Percentiles rank a stretch among this genome's conserved stretches.
phyloP scores from a whole-genome alignment of 352 stramenopile species.

The Globisporangium mamillatum region DNA sequence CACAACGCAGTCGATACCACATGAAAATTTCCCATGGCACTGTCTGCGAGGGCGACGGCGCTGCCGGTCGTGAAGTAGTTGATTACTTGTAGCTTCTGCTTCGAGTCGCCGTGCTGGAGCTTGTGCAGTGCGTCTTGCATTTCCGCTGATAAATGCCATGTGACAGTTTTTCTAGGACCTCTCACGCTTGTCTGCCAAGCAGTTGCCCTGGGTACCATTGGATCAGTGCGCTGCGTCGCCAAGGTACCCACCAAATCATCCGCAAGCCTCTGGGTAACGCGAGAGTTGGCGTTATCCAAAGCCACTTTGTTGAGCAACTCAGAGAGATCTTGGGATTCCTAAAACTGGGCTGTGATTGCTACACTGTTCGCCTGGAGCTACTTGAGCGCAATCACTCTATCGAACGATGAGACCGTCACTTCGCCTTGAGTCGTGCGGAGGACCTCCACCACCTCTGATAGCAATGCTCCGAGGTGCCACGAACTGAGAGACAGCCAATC shows the following conservation, averaged over 20 bases:
- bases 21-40: neutral
- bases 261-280: neutral
- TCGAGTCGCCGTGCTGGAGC: neutral
- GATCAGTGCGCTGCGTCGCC: neutral
- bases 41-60: neutral
- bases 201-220: too few species aligned
- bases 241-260: neutral
- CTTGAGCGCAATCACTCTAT: constrained; percentile 6
- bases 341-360: neutral
- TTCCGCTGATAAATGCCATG: neutral
- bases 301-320: neutral
- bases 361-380: constrained; percentile 2
- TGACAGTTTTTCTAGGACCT: too few species aligned
- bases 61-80: neutral
- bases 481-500: neutral
- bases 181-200: too few species aligned
- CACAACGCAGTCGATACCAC: too few species aligned
- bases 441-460: neutral
- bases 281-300: neutral
- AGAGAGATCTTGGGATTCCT: neutral
- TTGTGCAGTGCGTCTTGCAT: neutral
- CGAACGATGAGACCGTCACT: neutral
- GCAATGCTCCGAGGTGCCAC: neutral
- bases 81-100: neutral
- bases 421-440: neutral